These are phyloP conservation scores for Whalleya microplaca DNA, from an alignment of 2,329 filamentous ascomycete species.

Conservation along the genomic window DNA sequence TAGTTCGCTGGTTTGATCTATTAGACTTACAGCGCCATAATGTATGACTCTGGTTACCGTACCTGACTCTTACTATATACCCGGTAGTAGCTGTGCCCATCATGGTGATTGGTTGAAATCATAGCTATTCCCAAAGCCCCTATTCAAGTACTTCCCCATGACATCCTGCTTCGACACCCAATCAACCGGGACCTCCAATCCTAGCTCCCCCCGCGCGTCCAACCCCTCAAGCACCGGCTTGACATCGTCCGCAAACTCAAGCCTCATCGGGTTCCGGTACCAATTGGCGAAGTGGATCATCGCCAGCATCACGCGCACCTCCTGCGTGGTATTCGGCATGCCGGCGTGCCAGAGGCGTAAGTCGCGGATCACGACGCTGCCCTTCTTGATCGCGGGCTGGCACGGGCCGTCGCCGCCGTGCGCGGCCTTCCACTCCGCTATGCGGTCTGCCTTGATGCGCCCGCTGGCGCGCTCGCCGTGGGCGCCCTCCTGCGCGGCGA, in stretches of 20 bases:
- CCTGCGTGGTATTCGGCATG: slow-evolving; percentile 58
- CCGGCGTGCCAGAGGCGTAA: slow-evolving; percentile 67
- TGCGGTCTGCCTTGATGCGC: slow-evolving; percentile 46
- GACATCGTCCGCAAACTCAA: slow-evolving; percentile 57
- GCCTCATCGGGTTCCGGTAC: slow-evolving; percentile 60
- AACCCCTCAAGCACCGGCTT: slow-evolving; percentile 47
- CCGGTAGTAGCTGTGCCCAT: too few species aligned
- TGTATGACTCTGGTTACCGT: too few species aligned
- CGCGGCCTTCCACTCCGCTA: slow-evolving; percentile 44
- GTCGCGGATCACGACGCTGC: slow-evolving; percentile 61
- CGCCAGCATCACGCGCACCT: slow-evolving; percentile 61
- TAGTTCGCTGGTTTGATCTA: too few species aligned
- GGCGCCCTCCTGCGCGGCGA: slow-evolving; percentile 49
- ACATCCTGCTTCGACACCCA: slow-evolving; percentile 50
- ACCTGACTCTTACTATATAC: too few species aligned
- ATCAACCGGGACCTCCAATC: slow-evolving; percentile 54
- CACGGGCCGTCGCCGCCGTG: slow-evolving; percentile 40
- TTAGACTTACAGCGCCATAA: too few species aligned
- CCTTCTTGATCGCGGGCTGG: slow-evolving; percentile 57
- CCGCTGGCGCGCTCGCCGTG: slow-evolving; percentile 58
- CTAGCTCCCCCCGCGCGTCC: slow-evolving; percentile 33
- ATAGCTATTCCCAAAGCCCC: slow-evolving; percentile 65
- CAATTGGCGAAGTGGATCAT: slow-evolving; percentile 63
- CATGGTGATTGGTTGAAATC: slow-evolving; percentile 56
- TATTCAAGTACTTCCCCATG: slow-evolving; percentile 53